Evolutionary conservation across 192 early-diverging fungal species (phyloP), one percentile per base, ranked within the genome.

Genomic region (Dissophora globulifera): DNA sequence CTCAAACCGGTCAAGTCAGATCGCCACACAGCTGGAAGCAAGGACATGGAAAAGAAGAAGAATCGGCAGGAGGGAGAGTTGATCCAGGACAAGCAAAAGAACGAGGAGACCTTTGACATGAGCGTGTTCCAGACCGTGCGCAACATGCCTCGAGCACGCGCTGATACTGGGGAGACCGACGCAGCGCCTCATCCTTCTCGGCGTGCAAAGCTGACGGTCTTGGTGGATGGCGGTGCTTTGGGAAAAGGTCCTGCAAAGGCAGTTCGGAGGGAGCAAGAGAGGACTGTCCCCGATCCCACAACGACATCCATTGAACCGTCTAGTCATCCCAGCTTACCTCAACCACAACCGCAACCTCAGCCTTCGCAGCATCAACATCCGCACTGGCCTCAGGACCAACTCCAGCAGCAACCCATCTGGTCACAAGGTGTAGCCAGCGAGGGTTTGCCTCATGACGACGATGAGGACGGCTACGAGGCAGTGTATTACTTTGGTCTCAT

Each of bases 401-500:
- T 22, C 10, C 38, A 43, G 23, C 22, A 43, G 26, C 61, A 32
- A 15, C 50, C 16, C 25, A 15, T 31, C 17, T 76, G 72, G 72
- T 76, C 72, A 0, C 62, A 76, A 16, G 72, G 72, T 13, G 23
- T 76, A 7, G 26, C 62, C 4, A 76, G 72, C 22, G 38, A 30
- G 4, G 43, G 29, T 1, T 31, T 67, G 1, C 62, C 55, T 4
- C n/a, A n/a, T n/a, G n/a, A n/a, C n/a, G n/a, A n/a, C n/a, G n/a
- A n/a, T n/a, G n/a, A n/a, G n/a, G 72, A 67, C 22, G 72, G 58
- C 0, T 76, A 51, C 13, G 72, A 76, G 26, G 62, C 35, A 0
- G 58, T 76, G 4, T 76, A 76, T 33, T 76, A 76, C 42, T 76
- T 76, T 76, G 72, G 72, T 22, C 30, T 76, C 6, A 67, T 76